Base-by-base conservation (phyloP, 2,329 filamentous ascomycete species). In the Chaetomium strumarium region DNA sequence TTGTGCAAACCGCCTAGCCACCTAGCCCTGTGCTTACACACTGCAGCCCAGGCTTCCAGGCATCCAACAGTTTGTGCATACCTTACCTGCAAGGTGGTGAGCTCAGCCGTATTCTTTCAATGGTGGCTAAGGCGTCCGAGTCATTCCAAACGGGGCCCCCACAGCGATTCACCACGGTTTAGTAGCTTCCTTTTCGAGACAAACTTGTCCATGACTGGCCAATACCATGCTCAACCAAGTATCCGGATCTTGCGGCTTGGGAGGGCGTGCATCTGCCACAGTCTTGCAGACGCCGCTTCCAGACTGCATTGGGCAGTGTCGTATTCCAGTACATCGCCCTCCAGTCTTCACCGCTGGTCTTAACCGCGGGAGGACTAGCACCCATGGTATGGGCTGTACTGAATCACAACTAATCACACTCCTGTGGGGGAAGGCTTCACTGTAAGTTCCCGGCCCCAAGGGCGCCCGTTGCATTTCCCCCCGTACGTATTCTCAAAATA, bases 21-120 rank as follows among this genome's bases (percentile, higher is more conserved):
- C 33, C 5, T 34, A 13, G 14, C 13, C 17, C 52, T 46, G 41
- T 41, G 57, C 57, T 57, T 39, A 59, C 57, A 55, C 29, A 24
- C 24, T 24, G 24, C 24, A 24, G 24, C 24, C 24, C 24, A 53
- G 46, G 45, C 40, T n/a, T 38, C 51, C 53, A 58, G 56, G 56
- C 56, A 58, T 46, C 53, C 52, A 55, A 37, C 46, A 36, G 24
- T 47, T 41, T 20, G 46, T 36, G 24, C 49, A 24, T 24, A 24
- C 24, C 24, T 24, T 24, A 24, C 24, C 24, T 24, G 24, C 24
- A 24, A 30, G 12, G 44, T 44, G 19, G 39, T 39, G 24, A 49
- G 33, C 51, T 58, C 56, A 58, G 56, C 56, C 56, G 49, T 58
- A 58, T 24, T 4, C 24, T 24, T n/a, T 36, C 31, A 34, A 40